Evolutionary conservation across 352 stramenopile genomes (phyloP).

Genomic region (Thalassiosira allenii): DNA sequence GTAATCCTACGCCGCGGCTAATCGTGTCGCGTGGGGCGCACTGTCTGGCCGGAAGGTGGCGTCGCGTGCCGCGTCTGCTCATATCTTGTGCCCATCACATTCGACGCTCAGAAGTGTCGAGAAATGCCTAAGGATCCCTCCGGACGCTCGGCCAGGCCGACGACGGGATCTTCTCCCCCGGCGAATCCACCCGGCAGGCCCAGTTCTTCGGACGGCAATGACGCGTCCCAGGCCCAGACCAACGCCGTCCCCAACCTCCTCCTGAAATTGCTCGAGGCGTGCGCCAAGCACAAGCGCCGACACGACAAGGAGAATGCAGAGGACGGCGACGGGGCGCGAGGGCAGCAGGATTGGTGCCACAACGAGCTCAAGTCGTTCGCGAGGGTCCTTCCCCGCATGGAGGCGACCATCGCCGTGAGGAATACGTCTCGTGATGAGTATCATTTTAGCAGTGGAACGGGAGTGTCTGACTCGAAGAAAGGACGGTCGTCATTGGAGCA

Average conservation of each 20-base stretch:
- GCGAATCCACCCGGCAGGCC: not conserved
- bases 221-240: not conserved
- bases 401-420: constrained; percentile 32
- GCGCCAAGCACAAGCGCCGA: constrained; percentile 49
- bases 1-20: no score
- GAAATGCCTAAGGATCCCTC: constrained; percentile 12
- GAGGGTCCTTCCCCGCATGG: constrained; percentile 53
- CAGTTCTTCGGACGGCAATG: not conserved
- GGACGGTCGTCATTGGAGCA: not conserved
- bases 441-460: not conserved
- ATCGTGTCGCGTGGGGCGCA: no score
- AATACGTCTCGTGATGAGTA: constrained; percentile 44
- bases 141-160: not conserved
- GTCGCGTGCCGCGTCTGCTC: no score
- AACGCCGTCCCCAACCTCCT: not conserved
- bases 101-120: no score
- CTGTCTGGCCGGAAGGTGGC: no score
- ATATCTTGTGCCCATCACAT: no score
- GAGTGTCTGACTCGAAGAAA: not conserved
- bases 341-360: constrained; percentile 38
- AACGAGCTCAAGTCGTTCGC: constrained; percentile 46
- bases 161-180: not conserved
- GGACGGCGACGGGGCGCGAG: constrained; percentile 1
- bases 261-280: constrained; percentile 52
- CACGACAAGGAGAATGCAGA: constrained; percentile 41